phyloP scores from a whole-genome alignment of 305 asterid species.

The Striga hermonthica region DNA sequence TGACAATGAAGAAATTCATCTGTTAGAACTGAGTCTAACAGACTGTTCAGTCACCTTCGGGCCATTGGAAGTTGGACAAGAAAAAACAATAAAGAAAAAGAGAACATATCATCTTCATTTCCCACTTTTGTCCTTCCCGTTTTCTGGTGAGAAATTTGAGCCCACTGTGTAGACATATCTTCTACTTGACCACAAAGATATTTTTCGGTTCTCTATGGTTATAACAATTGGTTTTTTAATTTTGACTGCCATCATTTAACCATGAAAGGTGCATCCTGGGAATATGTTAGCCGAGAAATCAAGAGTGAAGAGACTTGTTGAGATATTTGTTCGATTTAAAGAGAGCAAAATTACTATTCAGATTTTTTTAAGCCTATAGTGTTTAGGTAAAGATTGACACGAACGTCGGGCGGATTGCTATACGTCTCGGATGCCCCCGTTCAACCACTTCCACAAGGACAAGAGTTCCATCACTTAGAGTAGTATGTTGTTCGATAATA shows the following conservation, averaged over 20 bases:
- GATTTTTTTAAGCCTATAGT: too few species aligned
- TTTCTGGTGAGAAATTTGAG: background rate
- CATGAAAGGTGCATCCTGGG: background rate
- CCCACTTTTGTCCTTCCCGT: background rate
- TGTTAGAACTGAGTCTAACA: slow-evolving; percentile 1
- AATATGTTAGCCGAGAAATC: slow-evolving; percentile 5
- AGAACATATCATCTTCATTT: background rate
- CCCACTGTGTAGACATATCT: background rate
- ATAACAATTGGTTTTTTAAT: too few species aligned
- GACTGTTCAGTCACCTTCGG: slow-evolving; percentile 12
- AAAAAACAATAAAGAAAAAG: too few species aligned
- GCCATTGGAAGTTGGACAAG: background rate
- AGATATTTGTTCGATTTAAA: too few species aligned
- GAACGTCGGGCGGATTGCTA: too few species aligned
- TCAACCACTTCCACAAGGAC: too few species aligned
- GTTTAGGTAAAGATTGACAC: too few species aligned
- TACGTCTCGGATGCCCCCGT: too few species aligned
- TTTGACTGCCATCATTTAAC: too few species aligned
- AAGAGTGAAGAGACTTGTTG: background rate
- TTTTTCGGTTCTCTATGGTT: background rate
- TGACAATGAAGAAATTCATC: background rate
- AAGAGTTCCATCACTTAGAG: too few species aligned
- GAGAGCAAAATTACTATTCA: too few species aligned
- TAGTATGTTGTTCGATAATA: too few species aligned
- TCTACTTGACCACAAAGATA: background rate